Evolutionary conservation across 768 basidiomycete species (phyloP).

Genomic region (Tulasnella sp.): DNA sequence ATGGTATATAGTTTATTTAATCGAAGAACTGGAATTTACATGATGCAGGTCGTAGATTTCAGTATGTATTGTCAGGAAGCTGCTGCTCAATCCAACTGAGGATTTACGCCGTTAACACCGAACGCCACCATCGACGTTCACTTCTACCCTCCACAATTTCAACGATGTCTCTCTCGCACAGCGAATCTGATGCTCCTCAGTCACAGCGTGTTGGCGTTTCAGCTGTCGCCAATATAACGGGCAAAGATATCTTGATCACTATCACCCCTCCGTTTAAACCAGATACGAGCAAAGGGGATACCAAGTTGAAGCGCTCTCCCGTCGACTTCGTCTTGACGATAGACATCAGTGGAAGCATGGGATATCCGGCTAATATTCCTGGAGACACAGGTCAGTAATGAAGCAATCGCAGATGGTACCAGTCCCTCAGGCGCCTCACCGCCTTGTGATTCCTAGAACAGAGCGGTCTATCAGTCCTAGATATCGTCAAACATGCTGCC

Average conservation of each 20-base stretch:
- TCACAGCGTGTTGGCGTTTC: background rate
- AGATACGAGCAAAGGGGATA: background rate
- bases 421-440: slow-evolving; percentile 10
- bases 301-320: slow-evolving; percentile 7
- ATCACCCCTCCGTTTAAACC: background rate
- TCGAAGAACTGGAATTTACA: too few relatives aligned
- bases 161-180: background rate
- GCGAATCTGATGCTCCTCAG: background rate
- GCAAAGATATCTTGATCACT: background rate
- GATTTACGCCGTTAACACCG: too few relatives aligned
- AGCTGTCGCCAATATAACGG: background rate
- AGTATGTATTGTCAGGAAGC: too few relatives aligned
- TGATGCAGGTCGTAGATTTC: too few relatives aligned
- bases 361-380: slow-evolving; percentile 8
- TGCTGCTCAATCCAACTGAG: too few relatives aligned
- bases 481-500: slow-evolving; percentile 17
- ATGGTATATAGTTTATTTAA: too few relatives aligned
- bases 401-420: slow-evolving; percentile 3
- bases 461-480: too few relatives aligned
- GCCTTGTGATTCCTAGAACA: background rate
- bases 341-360: slow-evolving; percentile 17
- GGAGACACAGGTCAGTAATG: slow-evolving; percentile 8
- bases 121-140: background rate
- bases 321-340: slow-evolving; percentile 18
- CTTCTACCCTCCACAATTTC: background rate